Evolutionary conservation across 371 early-diverging fungal species (phyloP).

Genomic region (Funneliformis caledonium): DNA sequence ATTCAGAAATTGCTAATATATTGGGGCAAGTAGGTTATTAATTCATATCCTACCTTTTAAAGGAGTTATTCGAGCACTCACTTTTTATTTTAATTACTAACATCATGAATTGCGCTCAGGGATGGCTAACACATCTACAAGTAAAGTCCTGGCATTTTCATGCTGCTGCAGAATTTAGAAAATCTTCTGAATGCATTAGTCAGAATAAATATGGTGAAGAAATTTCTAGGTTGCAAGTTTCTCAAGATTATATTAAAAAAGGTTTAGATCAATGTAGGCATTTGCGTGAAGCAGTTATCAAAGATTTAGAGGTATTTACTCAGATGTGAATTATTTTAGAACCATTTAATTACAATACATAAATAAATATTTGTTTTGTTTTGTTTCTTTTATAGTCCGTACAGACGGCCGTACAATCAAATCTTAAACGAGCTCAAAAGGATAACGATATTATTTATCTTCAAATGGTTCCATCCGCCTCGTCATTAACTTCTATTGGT

Average conservation of each 20-base stretch:
- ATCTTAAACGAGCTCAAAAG: conserved; percentile 74
- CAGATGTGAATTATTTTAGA: neutral
- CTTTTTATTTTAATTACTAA: conserved; percentile 10
- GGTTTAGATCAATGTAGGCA: conserved; percentile 49
- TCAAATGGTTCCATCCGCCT: conserved; percentile 72
- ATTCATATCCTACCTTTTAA: conserved; percentile 23
- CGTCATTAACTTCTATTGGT: conserved; percentile 62
- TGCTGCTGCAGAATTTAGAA: conserved; percentile 79
- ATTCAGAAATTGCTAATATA: conserved; percentile 42
- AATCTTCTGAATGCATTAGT: conserved; percentile 69
- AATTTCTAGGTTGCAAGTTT: conserved; percentile 72
- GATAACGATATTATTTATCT: conserved; percentile 91
- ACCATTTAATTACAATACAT: conserved; percentile 20
- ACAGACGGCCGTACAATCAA: conserved; percentile 57
- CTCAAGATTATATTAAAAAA: conserved; percentile 57
- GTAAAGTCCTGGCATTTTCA: conserved; percentile 72
- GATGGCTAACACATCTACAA: conserved; percentile 70
- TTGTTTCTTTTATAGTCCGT: conserved; percentile 49
- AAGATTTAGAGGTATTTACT: conserved; percentile 42
- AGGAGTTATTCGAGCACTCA: neutral
- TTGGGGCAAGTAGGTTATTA: conserved; percentile 24
- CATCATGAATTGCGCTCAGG: conserved; percentile 43
- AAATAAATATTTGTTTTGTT: conserved; percentile 38
- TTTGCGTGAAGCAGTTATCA: conserved; percentile 48
- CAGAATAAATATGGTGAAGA: conserved; percentile 85